Evolutionary conservation across 495 filamentous ascomycete species (phyloP).

Genomic region (Penicillium canescens): DNA sequence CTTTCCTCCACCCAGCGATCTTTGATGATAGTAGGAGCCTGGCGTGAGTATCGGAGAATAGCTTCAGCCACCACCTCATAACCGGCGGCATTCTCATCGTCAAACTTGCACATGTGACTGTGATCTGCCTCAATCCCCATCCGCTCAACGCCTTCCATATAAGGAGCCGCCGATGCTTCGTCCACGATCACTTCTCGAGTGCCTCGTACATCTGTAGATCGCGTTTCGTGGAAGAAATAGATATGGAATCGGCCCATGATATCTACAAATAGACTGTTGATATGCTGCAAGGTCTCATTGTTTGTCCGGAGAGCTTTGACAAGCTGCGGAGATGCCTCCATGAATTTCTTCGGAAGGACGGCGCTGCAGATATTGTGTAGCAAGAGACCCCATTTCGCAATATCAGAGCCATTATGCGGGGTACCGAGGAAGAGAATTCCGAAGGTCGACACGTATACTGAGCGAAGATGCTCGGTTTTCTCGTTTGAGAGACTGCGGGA

Average conservation of each 20-base stretch:
- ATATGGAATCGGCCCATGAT: slow-evolving; percentile 73
- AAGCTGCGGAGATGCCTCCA: slow-evolving; percentile 70
- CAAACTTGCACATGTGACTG: slow-evolving; percentile 87
- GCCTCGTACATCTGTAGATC: slow-evolving; percentile 64
- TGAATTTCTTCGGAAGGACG: slow-evolving; percentile 67
- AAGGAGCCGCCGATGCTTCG: slow-evolving; percentile 71
- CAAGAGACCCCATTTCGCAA: slow-evolving; percentile 74
- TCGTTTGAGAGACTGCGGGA: slow-evolving; percentile 63
- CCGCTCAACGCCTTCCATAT: slow-evolving; percentile 70
- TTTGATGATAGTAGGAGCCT: slow-evolving; percentile 57
- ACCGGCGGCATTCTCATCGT: slow-evolving; percentile 68
- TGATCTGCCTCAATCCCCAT: slow-evolving; percentile 83
- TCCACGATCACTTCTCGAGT: slow-evolving; percentile 69
- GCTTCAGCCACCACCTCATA: slow-evolving; percentile 73
- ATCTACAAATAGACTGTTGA: slow-evolving; percentile 74
- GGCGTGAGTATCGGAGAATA: slow-evolving; percentile 65
- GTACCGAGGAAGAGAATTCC: slow-evolving; percentile 86
- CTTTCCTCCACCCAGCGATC: slow-evolving; percentile 66
- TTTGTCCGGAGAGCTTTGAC: slow-evolving; percentile 72
- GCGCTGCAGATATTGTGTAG: slow-evolving; percentile 72
- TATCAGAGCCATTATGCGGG: slow-evolving; percentile 77
- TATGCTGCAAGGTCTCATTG: slow-evolving; percentile 78
- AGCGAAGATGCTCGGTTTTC: slow-evolving; percentile 71
- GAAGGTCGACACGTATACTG: slow-evolving; percentile 80
- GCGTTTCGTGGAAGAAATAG: slow-evolving; percentile 71